Conservation (phyloP, 176 grass and related monocot genomes). For the Oryza coarctata region DNA sequence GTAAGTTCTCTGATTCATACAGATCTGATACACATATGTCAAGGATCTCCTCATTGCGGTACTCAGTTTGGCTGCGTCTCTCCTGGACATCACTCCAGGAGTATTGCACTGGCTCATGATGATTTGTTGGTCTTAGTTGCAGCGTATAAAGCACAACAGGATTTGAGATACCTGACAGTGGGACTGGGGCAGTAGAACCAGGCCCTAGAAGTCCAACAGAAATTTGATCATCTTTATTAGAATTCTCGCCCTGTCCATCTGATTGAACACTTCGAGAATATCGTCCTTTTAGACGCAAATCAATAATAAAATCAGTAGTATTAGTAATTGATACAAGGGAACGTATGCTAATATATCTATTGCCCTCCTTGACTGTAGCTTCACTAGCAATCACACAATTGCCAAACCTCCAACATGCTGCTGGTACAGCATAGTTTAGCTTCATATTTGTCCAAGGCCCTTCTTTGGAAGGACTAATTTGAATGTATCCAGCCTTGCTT, state of each 20-base stretch:
- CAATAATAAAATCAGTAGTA: slow-evolving; percentile 63
- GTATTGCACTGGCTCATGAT: slow-evolving; percentile 48
- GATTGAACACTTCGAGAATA: slow-evolving; percentile 36
- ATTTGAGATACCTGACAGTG: slow-evolving; percentile 66
- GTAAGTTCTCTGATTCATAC: slow-evolving; percentile 76
- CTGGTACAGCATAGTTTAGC: slow-evolving; percentile 89
- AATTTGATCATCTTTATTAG: slow-evolving; percentile 56
- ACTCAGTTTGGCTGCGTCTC: slow-evolving; percentile 59
- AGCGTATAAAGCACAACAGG: slow-evolving; percentile 54
- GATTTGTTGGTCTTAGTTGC: slow-evolving; percentile 59
- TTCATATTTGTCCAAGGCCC: slow-evolving; percentile 96
- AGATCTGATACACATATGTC: slow-evolving; percentile 87
- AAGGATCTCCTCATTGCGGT: slow-evolving; percentile 43
- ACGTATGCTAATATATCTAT: slow-evolving; percentile 82
- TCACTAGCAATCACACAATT: slow-evolving; percentile 90
- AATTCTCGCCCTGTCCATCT: slow-evolving; percentile 53
- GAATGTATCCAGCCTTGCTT: slow-evolving; percentile 72
- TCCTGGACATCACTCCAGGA: slow-evolving; percentile 81
- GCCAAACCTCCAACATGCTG: slow-evolving; percentile 90
- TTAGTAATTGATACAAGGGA: slow-evolving; percentile 92
- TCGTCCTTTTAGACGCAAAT: slow-evolving; percentile 65
- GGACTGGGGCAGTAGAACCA: slow-evolving; percentile 65
- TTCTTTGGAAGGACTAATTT: slow-evolving; percentile 90
- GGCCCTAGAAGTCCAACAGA: slow-evolving; percentile 69
- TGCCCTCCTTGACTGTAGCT: slow-evolving; percentile 75